Evolutionary conservation across 306 rosid species (phyloP), one percentile per base, ranked within the genome.

Genomic region (Gastrolobium bilobum): DNA sequence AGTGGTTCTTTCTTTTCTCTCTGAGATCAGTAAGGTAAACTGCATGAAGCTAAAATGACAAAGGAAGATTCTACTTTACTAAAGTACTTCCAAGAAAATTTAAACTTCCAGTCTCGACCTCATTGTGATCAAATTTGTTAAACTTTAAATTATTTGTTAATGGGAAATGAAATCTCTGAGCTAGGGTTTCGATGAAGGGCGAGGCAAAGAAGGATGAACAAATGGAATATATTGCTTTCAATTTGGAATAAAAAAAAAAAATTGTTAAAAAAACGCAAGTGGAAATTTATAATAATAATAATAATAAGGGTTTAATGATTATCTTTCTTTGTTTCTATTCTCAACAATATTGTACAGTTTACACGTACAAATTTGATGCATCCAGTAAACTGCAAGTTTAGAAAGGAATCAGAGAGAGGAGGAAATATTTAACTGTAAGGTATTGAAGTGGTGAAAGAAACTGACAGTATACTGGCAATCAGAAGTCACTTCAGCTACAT

Each of bases 401-500:
- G 87, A 79, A 56, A 71, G 50, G 75, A 76, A 79, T 54, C 34
- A 39, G 75, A 73, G 50, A 48, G 54, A 61, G 64, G 39, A 59
- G 30, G 63, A 62, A 68, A 87, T 20, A 57, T 68, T 63, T 67
- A 81, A 82, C 83, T 64, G 91, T 73, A 56, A 79, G 80, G 71
- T 75, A 82, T 79, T 58, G 65, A 80, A 84, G 73, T 39, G 71
- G 71, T 87, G 81, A 83, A 68, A 70, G 75, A 61, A 54, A 82
- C 73, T 54, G 85, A 50, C 80, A 76, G 56, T 77, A 51, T n/a
- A 67, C 83, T 87, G 89, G 76, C 89, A 60, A 61, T 66, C 70
- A 68, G 9, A 86, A 78, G 84, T 87, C 91, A 86, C 81, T 81
- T 89, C 88, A 84, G 73, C 86, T 76, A 78, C 87, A 79, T 63